These are phyloP conservation scores for Alternaria postmessia DNA, from an alignment of 2,329 filamentous ascomycete genomes.

Conservation along the genomic window DNA sequence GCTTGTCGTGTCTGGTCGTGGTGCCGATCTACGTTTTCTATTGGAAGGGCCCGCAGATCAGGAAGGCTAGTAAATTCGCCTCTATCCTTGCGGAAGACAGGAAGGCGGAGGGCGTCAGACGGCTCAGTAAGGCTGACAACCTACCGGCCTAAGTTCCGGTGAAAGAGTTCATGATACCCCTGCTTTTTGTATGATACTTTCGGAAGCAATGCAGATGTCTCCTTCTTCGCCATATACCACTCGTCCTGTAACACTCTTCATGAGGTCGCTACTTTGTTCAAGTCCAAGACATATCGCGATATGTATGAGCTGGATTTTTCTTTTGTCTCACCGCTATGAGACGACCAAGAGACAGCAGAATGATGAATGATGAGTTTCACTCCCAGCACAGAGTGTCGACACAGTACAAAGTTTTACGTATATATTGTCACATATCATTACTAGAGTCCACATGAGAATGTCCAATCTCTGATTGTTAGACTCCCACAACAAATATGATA, in stretches of 20 bases:
- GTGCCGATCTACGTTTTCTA: slow-evolving; percentile 55
- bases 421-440: not conserved
- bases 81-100: slow-evolving; percentile 36
- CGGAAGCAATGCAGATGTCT: not conserved
- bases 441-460: not conserved
- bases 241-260: not conserved
- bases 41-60: slow-evolving; percentile 62
- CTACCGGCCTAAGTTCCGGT: slow-evolving; percentile 5
- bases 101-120: slow-evolving; percentile 27
- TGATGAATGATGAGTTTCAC: not conserved
- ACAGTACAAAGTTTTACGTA: not conserved
- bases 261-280: not conserved
- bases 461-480: not conserved
- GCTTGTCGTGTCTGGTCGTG: slow-evolving; percentile 56
- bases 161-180: not conserved
- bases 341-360: not conserved
- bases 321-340: not conserved
- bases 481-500: not conserved
- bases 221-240: not conserved
- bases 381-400: not conserved
- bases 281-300: not conserved
- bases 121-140: slow-evolving; percentile 32
- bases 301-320: not conserved
- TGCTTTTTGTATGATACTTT: not conserved
- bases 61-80: slow-evolving; percentile 63